Percentiles rank a stretch among this genome's conserved stretches.
Conservation (phyloP, 176 grass and related monocot species). For the Panicum miliaceum region DNA sequence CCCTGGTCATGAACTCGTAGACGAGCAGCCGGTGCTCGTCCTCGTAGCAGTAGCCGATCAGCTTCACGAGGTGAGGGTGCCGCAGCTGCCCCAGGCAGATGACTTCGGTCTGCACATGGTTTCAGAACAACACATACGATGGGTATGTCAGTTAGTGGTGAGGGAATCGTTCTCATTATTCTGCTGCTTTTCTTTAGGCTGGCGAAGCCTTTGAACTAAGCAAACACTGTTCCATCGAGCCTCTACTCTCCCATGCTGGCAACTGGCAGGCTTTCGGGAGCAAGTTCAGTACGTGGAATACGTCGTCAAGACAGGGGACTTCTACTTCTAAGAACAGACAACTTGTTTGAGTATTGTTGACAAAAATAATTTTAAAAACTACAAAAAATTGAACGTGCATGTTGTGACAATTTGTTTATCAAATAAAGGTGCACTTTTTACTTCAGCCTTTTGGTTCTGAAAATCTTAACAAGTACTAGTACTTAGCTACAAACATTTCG, state of each 20-base stretch:
- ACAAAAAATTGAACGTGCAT: neutral
- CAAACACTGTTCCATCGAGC: constrained; percentile 35
- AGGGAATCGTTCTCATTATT: neutral
- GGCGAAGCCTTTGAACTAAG: neutral
- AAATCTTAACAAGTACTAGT: neutral
- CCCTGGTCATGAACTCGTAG: constrained; percentile 75
- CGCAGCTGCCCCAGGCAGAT: constrained; percentile 66
- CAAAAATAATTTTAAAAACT: neutral
- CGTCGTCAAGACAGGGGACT: constrained; percentile 21
- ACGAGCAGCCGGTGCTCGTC: constrained; percentile 70
- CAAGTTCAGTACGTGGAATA: constrained; percentile 21
- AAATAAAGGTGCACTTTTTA: neutral
- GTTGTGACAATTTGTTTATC: neutral
- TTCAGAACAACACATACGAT: neutral
- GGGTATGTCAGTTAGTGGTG: neutral
- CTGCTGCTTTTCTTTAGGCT: neutral
- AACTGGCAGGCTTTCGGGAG: constrained; percentile 19
- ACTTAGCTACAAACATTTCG: neutral
- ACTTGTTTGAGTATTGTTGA: constrained; percentile 30
- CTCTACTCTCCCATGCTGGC: neutral
- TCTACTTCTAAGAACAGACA: constrained; percentile 37
- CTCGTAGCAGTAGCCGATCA: constrained; percentile 84
- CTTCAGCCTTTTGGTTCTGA: neutral
- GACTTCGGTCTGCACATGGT: constrained; percentile 52
- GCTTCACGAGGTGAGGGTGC: constrained; percentile 73